Evolutionary conservation across 768 basidiomycete genomes (phyloP), one percentile per base, ranked within the genome.

Genomic region (Thelephora ganbajun): DNA sequence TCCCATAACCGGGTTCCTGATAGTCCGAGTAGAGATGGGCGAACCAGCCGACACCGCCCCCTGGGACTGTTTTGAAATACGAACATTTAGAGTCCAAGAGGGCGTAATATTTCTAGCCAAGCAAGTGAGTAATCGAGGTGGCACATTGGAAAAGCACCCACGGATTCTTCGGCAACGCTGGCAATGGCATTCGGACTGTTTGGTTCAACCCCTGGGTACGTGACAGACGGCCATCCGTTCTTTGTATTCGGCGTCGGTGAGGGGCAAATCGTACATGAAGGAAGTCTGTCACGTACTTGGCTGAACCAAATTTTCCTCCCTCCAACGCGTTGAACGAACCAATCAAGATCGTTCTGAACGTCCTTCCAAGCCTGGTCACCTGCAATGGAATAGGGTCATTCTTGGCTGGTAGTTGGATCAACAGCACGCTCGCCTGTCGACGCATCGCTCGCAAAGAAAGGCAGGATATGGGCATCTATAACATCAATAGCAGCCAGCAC

Each of bases 171-270:
- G n/a, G 62, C 57, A 23, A 83, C 63, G 57, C 76, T 67, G 1
- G 82, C 73, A 6, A 82, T 70, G 3, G 84, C 83, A 43, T 57
- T 50, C 0, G 68, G 66, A 52, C 76, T 80, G 58, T 85, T 86
- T 2, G 83, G 75, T 50, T 83, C 66, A 11, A 86, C 80, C 7
- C 74, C 66, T 1, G 58, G 33, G 14, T 72, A 85, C 0, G 78
- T 79, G 43, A 66, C 66, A 0, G 81, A 83, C 0, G 84, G 83
- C 83, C 83, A 86, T 35, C 83, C 82, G 57, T 84, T 86, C 83
- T 85, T 49, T 2, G 37, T 18, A n/a, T 2, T 35, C 43, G 26
- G 42, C 16, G 33, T 9, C 35, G 16, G 18, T 50, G 37, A 47
- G 43, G 30, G n/a, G 20, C 33, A 46, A 34, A 16, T 22, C 19